phyloP scores from a whole-genome alignment of 768 basidiomycete species.

The Russula sp. region DNA sequence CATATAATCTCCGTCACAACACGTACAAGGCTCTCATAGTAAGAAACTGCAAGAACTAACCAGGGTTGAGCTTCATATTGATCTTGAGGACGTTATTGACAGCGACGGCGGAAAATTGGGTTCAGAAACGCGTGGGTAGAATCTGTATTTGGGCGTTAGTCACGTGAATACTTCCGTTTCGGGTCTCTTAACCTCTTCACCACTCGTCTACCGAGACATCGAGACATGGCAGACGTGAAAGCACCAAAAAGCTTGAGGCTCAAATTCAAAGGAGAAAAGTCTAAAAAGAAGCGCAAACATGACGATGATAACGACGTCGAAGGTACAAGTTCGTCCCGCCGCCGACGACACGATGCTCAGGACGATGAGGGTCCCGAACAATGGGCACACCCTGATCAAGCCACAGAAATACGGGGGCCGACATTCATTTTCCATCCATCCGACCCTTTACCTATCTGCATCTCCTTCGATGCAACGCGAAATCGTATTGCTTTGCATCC shows the following conservation, averaged over 20 bases:
- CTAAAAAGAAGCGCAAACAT: constrained; percentile 74
- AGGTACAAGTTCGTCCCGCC: constrained; percentile 39
- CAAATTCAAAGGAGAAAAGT: constrained; percentile 86
- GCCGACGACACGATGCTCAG: constrained; percentile 43
- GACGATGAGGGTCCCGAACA: constrained; percentile 66
- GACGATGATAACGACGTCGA: constrained; percentile 43
- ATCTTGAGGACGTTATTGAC: constrained; percentile 48
- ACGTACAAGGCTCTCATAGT: constrained; percentile 23
- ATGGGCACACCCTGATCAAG: constrained; percentile 71
- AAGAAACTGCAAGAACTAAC: constrained; percentile 45
- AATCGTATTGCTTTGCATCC: constrained; percentile 61
- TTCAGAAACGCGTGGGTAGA: constrained; percentile 2
- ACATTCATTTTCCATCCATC: constrained; percentile 82
- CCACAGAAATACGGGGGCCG: constrained; percentile 78
- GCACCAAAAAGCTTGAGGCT: constrained; percentile 42
- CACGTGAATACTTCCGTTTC: constrained; percentile 9
- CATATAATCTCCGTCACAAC: constrained; percentile 25
- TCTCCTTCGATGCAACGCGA: constrained; percentile 75
- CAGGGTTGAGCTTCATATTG: constrained; percentile 82
- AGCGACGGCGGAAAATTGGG: constrained; percentile 36
- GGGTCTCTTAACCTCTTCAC: constrained; percentile 2
- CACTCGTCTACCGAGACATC: constrained; percentile 27
- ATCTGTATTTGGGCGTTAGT: constrained; percentile 20
- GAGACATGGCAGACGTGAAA: constrained; percentile 33
- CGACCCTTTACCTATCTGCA: constrained; percentile 66